Base-by-base conservation (phyloP, 148 eudicot genomes). In the Chenopodium suecicum region DNA sequence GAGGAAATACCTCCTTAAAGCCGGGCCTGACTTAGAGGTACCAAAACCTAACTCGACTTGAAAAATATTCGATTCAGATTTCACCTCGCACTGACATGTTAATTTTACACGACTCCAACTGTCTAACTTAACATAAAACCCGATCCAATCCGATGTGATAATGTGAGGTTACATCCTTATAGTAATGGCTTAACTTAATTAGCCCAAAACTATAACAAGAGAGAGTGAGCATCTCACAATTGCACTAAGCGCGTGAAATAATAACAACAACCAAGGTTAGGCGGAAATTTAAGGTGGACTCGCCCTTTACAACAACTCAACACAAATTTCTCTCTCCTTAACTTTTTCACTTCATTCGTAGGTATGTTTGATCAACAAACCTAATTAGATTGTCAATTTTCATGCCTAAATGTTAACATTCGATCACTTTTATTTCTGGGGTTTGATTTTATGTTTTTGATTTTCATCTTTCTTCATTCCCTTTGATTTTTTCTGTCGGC, bases 401-500 rank as follows among this genome's bases (percentile, higher is more conserved):
- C 19, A 62, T 10, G 23, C 63, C n/a, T 63, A 1, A 62, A n/a
- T 20, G 5, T 62, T 22, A 20, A 62, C 19, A 19, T 23, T 23
- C 27, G 5, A 3, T 66, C 1, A 66, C 9, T 68, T 23, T 4
- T 34, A 1, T 3, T 19, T 32, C 23, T 75, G 2, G 20, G 13
- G 16, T 9, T 56, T 37, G 4, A 71, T 44, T 73, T n/a, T 25
- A 22, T 50, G 17, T 14, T 22, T 2, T 50, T 12, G 27, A 73
- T 44, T 48, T 23, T 73, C 12, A 17, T 3, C 25, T 50, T 48
- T 47, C 14, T 1, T 47, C 60, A 7, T 12, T 16, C 19, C 70
- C 37, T 25, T 67, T 27, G 12, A 16, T 73, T 73, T 25, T 25
- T 20, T 20, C 11, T 84, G 83, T 77, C 75, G 79, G 84, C 69